Evolutionary conservation across 2,329 filamentous ascomycete species (phyloP).

Genomic region (Fusarium gaditjirri): DNA sequence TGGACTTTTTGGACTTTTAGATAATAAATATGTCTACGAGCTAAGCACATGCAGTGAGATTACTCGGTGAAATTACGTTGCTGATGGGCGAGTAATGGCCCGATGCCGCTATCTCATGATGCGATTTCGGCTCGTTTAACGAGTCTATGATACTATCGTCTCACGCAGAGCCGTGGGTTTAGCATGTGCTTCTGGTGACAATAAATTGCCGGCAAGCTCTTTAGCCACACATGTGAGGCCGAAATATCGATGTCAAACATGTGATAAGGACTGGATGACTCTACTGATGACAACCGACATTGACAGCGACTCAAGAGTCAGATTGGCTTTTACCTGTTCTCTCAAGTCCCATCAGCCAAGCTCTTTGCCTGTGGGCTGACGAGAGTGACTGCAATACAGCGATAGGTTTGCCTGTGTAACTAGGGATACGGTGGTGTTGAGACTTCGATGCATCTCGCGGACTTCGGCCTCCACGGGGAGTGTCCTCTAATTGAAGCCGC

Average conservation of each 20-base stretch:
- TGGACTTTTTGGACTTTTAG: conserved; percentile 28
- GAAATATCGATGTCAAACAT: neutral
- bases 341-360: neutral
- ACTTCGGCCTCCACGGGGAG: neutral
- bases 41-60: neutral
- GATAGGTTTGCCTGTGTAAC: rapidly evolving
- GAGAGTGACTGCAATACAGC: neutral
- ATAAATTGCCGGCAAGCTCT: rapidly evolving
- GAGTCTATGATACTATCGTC: neutral
- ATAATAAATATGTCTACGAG: neutral
- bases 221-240: neutral
- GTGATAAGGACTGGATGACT: neutral
- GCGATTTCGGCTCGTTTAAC: neutral
- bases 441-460: neutral
- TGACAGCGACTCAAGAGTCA: too few species aligned
- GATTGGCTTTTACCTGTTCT: too few species aligned
- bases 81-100: neutral
- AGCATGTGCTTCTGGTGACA: neutral
- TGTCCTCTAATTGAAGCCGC: rapidly evolving
- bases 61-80: neutral
- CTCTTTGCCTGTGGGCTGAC: too few species aligned
- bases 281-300: neutral
- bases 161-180: neutral
- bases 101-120: neutral
- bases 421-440: neutral